These are phyloP conservation scores for Calvatia gigantea DNA, from an alignment of 768 basidiomycete species.

Conservation along the genomic window DNA sequence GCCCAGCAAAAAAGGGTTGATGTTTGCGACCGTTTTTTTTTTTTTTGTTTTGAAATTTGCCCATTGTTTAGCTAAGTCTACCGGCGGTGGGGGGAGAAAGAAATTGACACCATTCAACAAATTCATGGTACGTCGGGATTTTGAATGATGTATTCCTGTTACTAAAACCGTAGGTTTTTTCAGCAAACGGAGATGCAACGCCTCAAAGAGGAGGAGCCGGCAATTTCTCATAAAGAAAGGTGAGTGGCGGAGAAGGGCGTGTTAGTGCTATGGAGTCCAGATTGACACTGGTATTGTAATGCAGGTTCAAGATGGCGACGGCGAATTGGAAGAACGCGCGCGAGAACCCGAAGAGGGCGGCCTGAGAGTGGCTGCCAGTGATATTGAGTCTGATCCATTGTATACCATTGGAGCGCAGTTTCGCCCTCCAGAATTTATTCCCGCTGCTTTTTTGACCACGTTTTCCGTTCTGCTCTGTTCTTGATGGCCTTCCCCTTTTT, in stretches of 20 bases:
- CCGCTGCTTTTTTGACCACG: slow-evolving; percentile 6
- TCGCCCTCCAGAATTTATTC: neutral
- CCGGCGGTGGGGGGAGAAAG: slow-evolving; percentile 51
- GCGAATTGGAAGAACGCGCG: slow-evolving; percentile 75
- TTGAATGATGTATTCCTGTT: slow-evolving; percentile 9
- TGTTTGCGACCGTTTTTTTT: slow-evolving; percentile 17
- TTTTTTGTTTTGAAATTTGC: too few species aligned
- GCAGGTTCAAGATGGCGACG: slow-evolving; percentile 70
- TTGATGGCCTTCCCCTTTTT: slow-evolving; percentile 8
- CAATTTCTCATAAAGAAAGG: slow-evolving; percentile 73
- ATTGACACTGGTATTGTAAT: slow-evolving; percentile 14
- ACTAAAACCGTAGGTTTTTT: slow-evolving; percentile 6
- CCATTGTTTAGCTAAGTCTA: slow-evolving; percentile 46
- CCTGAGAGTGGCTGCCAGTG: slow-evolving; percentile 16
- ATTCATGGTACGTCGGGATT: slow-evolving; percentile 46
- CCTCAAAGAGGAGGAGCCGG: slow-evolving; percentile 72
- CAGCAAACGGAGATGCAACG: slow-evolving; percentile 78
- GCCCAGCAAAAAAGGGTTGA: slow-evolving; percentile 12
- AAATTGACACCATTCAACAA: slow-evolving; percentile 74
- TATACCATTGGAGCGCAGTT: neutral
- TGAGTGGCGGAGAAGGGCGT: slow-evolving; percentile 28
- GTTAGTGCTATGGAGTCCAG: slow-evolving; percentile 13
- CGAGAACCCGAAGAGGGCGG: slow-evolving; percentile 54
- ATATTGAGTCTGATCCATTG: neutral
- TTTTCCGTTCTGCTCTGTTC: neutral